A percentile compares a stretch with the other conserved stretches of the same genome.
Evolutionary conservation across 2,329 filamentous ascomycete genomes (phyloP).

Genomic region (Ambrosiella xylebori): DNA sequence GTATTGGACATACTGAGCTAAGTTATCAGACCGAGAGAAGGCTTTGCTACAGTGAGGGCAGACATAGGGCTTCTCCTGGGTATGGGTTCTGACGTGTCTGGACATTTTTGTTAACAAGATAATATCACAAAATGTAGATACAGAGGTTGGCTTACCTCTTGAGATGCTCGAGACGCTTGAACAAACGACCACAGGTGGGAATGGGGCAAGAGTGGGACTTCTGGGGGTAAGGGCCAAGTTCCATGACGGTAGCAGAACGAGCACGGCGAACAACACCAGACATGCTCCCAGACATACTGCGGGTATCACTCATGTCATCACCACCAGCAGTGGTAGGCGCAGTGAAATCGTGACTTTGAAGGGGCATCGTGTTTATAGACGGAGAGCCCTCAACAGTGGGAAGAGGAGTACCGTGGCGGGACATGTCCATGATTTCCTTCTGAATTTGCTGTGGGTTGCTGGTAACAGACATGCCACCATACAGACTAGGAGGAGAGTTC

Average conservation of each 20-base stretch:
- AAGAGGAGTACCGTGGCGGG: constrained; percentile 78
- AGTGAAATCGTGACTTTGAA: constrained; percentile 54
- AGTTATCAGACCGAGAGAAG: constrained; percentile 95
- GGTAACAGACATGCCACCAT: constrained; percentile 48
- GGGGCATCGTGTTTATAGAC: constrained; percentile 49
- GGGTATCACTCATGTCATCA: constrained; percentile 43
- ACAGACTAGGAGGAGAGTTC: constrained; percentile 63
- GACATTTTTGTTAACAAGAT: constrained; percentile 22
- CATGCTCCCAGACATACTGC: constrained; percentile 59
- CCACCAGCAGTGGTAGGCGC: constrained; percentile 30
- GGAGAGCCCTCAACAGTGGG: constrained; percentile 72
- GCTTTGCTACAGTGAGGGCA: constrained; percentile 98
- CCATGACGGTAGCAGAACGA: constrained; percentile 88
- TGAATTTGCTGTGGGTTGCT: constrained; percentile 16
- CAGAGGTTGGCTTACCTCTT: constrained; percentile 61
- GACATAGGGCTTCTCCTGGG: constrained; percentile 95
- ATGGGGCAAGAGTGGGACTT: constrained; percentile 99
- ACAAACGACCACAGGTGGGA: constrained; percentile 86
- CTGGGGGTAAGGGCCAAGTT: constrained; percentile 87
- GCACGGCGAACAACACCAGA: constrained; percentile 73
- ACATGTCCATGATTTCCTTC: constrained; percentile 66
- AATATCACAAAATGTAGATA: constrained; percentile 19
- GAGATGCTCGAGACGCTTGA: constrained; percentile 97
- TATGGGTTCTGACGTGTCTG: constrained; percentile 98
- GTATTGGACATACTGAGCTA: constrained; percentile 65